Evolutionary conservation across 306 rosid species (phyloP).

Genomic region (Lathyrus aphaca): DNA sequence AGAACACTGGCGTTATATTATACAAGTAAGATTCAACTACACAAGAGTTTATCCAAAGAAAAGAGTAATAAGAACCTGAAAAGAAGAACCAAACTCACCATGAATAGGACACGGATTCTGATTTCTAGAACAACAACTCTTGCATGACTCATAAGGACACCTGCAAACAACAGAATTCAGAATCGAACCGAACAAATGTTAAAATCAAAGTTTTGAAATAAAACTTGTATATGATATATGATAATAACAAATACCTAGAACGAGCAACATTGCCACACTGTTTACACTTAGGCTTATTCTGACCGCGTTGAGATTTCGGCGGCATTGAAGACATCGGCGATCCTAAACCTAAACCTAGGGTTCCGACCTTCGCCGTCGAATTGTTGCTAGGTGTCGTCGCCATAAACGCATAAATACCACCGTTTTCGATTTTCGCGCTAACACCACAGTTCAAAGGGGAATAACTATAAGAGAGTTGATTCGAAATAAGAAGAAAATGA

Average conservation of each 20-base stretch:
- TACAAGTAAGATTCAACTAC: not conserved
- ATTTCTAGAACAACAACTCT: conserved; percentile 91
- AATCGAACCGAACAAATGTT: not conserved
- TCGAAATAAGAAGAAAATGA: not conserved
- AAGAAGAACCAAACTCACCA: conserved; percentile 44
- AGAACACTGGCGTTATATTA: not conserved
- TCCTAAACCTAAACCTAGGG: conserved; percentile 15
- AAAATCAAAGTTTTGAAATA: not conserved
- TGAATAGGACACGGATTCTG: conserved; percentile 97
- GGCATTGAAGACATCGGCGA: not conserved
- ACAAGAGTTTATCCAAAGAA: not conserved
- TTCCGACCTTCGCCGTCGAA: conserved; percentile 31
- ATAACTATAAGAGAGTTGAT: not conserved
- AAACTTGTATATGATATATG: not conserved
- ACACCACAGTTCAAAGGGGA: not conserved
- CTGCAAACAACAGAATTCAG: conserved; percentile 46
- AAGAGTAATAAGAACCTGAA: not conserved
- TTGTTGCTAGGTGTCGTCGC: conserved; percentile 16
- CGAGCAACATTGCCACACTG: conserved; percentile 99
- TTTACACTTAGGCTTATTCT: conserved; percentile 57
- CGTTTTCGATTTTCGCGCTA: not conserved
- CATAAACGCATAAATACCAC: not conserved
- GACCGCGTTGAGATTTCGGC: conserved; percentile 54
- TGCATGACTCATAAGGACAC: conserved; percentile 91
- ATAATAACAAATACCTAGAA: conserved; percentile 49